These are phyloP conservation scores for Skeletonema tropicum DNA, from an alignment of 108 stramenopile species.

Conservation along the genomic window DNA sequence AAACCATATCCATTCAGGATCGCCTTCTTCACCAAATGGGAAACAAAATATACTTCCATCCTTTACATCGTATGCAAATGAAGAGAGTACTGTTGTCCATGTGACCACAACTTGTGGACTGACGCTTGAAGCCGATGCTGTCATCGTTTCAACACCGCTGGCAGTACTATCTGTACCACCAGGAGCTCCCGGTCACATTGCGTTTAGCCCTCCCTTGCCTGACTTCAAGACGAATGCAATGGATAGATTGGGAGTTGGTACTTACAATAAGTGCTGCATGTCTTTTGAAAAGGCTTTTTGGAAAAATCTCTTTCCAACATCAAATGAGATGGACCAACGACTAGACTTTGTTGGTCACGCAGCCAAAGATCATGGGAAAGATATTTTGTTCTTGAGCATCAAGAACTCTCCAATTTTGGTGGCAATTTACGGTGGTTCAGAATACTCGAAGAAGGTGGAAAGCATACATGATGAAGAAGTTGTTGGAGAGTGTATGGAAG, in stretches of 20 bases:
- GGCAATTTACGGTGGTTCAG: slow-evolving; percentile 78
- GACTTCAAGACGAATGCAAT: slow-evolving; percentile 74
- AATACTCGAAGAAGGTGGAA: slow-evolving; percentile 71
- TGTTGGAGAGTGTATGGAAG: slow-evolving; percentile 66
- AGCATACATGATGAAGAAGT: slow-evolving; percentile 64
- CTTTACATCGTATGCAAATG: slow-evolving; percentile 29
- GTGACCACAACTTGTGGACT: slow-evolving; percentile 63
- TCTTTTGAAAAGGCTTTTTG: slow-evolving; percentile 78
- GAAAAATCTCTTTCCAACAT: slow-evolving; percentile 36
- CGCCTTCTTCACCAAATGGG: not conserved
- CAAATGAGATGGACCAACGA: slow-evolving; percentile 25
- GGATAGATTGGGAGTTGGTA: slow-evolving; percentile 77
- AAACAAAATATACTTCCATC: not conserved
- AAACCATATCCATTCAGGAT: not conserved
- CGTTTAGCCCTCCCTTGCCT: slow-evolving; percentile 80
- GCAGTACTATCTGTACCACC: slow-evolving; percentile 80
- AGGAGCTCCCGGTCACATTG: slow-evolving; percentile 54
- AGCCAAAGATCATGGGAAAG: slow-evolving; percentile 53
- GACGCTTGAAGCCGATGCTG: slow-evolving; percentile 79
- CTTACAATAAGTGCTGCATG: slow-evolving; percentile 88
- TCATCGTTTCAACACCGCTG: slow-evolving; percentile 87
- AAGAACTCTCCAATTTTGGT: slow-evolving; percentile 67
- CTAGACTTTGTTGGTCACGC: slow-evolving; percentile 80
- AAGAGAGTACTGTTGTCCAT: slow-evolving; percentile 39
- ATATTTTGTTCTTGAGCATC: slow-evolving; percentile 62